Conservation (phyloP, 1,139 yeast genomes). For the Ashbya aceris region DNA sequence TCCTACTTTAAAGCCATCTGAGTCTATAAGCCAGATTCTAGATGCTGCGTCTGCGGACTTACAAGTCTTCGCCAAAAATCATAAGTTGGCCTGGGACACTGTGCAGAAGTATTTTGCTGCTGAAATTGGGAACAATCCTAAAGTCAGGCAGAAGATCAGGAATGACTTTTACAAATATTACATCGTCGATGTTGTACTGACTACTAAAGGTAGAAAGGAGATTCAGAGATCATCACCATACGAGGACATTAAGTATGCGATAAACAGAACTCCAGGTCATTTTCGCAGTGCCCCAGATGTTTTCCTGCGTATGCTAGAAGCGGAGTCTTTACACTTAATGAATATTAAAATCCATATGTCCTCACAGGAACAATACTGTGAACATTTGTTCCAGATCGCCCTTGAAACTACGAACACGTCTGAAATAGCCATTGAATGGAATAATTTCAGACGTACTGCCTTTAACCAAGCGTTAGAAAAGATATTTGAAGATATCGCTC, state of each 20-base stretch:
- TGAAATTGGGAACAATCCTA: conserved; percentile 74
- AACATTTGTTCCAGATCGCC: conserved; percentile 46
- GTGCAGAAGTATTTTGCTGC: conserved; percentile 70
- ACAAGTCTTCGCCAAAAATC: conserved; percentile 42
- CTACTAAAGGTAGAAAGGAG: conserved; percentile 78
- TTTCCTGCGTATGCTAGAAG: conserved; percentile 82
- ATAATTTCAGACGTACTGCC: conserved; percentile 59
- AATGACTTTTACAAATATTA: conserved; percentile 59
- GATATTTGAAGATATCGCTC: conserved; percentile 57
- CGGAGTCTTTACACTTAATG: conserved; percentile 60
- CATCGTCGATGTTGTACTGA: conserved; percentile 61
- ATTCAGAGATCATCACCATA: conserved; percentile 77
- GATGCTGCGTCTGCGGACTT: conserved; percentile 40
- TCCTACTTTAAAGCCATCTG: conserved; percentile 54
- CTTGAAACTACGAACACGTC: conserved; percentile 78
- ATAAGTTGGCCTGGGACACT: conserved; percentile 60
- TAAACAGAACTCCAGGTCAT: conserved; percentile 67
- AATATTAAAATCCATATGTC: conserved; percentile 38
- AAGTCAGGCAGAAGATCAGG: conserved; percentile 68
- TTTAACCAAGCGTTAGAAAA: conserved; percentile 60
- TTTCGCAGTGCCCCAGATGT: conserved; percentile 69
- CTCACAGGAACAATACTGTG: conserved; percentile 36
- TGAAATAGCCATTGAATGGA: conserved; percentile 76
- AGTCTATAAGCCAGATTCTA: conserved; percentile 47
- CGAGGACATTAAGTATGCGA: conserved; percentile 86